Conservation (phyloP, 805 yeast genomes). For the Yamadazyma endophytica region DNA sequence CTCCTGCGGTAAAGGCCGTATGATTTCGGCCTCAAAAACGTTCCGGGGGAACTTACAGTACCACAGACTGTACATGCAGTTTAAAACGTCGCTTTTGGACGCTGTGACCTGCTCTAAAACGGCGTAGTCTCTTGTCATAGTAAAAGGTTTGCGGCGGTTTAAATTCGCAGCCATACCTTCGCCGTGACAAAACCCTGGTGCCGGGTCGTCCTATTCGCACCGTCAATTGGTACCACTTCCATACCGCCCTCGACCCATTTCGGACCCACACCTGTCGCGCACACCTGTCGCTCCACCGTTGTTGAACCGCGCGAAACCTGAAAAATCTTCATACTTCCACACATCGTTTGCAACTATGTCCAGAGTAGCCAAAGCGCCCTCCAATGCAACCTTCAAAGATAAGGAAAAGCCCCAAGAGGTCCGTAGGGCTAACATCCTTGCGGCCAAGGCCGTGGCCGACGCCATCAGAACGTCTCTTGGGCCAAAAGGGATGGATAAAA, state of each 20-base stretch:
- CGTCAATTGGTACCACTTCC: no score
- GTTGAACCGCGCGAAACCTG: no score
- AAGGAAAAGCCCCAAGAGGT: constrained; percentile 95
- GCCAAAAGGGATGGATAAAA: constrained; percentile 99
- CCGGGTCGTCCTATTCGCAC: no score
- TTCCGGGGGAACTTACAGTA: constrained; percentile 18
- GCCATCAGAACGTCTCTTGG: constrained; percentile 95
- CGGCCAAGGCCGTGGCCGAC: constrained; percentile 93
- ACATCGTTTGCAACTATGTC: no score
- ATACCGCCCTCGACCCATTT: no score
- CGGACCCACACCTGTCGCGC: no score
- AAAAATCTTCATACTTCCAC: no score
- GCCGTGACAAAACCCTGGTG: no score
- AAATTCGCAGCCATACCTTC: no score
- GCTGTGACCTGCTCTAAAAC: constrained; percentile 26
- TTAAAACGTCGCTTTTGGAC: constrained; percentile 23
- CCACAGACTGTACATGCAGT: constrained; percentile 36
- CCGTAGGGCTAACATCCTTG: constrained; percentile 80
- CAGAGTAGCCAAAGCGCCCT: no score
- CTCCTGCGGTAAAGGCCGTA: constrained; percentile 28
- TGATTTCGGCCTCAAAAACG: constrained; percentile 18
- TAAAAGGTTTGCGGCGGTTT: no score
- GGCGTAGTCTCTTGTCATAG: constrained; percentile 18
- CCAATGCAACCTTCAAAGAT: constrained; percentile 87
- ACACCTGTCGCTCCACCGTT: no score